These are phyloP conservation scores for Ocimum tenuiflorum DNA, from an alignment of 257 asterid species.

Conservation along the genomic window DNA sequence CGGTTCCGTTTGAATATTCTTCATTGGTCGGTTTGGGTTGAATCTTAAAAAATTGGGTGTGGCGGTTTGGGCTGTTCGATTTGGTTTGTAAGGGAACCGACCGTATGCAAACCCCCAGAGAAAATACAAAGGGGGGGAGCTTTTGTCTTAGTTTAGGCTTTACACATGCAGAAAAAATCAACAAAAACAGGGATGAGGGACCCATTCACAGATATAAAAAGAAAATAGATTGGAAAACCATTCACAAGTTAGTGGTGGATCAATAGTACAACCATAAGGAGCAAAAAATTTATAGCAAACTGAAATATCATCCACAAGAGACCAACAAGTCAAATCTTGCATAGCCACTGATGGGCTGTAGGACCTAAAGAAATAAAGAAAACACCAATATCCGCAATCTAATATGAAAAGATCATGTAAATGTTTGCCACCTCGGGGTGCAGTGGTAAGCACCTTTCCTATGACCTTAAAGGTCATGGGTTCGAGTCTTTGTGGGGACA, in stretches of 20 bases:
- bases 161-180: neutral
- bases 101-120: too few species aligned
- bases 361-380: neutral
- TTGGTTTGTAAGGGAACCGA: too few species aligned
- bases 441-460: too few species aligned
- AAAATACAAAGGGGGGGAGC: neutral
- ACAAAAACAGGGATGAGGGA: too few species aligned
- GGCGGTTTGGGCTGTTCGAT: too few species aligned
- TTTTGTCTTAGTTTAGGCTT: neutral
- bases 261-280: neutral
- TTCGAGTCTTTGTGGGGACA: too few species aligned
- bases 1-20: too few species aligned
- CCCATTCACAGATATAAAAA: neutral
- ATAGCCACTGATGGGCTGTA: neutral
- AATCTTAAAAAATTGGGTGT: too few species aligned
- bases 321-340: slow-evolving; percentile 1
- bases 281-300: slow-evolving; percentile 1
- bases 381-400: neutral
- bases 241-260: neutral
- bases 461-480: too few species aligned
- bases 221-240: neutral
- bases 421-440: too few species aligned
- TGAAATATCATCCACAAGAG: neutral
- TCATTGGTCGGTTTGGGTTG: too few species aligned
- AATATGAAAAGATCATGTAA: neutral